Conservation (phyloP, 768 basidiomycete genomes). For the Tylopilus sp. region DNA sequence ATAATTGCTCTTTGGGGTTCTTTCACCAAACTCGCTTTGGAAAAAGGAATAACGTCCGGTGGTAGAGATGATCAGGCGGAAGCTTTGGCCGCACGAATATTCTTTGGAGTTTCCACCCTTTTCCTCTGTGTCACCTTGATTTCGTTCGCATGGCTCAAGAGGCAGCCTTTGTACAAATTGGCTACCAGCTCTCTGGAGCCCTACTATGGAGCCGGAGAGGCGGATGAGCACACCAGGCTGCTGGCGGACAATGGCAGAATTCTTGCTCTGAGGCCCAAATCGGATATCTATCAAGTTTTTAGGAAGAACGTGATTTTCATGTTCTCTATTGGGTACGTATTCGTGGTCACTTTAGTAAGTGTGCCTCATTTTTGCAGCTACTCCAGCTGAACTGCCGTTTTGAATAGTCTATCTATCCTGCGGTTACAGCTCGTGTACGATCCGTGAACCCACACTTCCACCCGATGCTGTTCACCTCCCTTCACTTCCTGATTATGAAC, state of each 20-base stretch:
- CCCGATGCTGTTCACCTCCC: constrained; percentile 27
- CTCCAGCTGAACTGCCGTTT: neutral
- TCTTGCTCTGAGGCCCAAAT: neutral
- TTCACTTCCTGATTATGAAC: constrained; percentile 76
- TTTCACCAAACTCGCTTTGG: neutral
- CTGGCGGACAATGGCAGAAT: neutral
- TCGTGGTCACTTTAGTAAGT: neutral
- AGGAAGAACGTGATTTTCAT: constrained; percentile 1
- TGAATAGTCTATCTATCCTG: neutral
- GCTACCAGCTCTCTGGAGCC: neutral
- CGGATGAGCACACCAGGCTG: neutral
- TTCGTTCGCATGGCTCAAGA: neutral
- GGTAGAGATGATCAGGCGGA: neutral
- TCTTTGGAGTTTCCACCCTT: neutral
- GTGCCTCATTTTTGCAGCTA: neutral
- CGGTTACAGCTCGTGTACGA: neutral
- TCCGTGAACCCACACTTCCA: neutral
- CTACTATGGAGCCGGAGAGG: neutral
- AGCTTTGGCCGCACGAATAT: neutral
- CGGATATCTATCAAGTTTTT: constrained; percentile 1
- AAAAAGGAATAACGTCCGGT: neutral
- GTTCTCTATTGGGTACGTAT: neutral
- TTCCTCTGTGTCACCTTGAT: neutral
- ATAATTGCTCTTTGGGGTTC: constrained; percentile 1
- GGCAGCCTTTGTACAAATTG: neutral